Percentiles rank a stretch among this genome's conserved stretches.
phyloP scores from a whole-genome alignment of 495 filamentous ascomycete genomes.

The Pyrenula aspistea region DNA sequence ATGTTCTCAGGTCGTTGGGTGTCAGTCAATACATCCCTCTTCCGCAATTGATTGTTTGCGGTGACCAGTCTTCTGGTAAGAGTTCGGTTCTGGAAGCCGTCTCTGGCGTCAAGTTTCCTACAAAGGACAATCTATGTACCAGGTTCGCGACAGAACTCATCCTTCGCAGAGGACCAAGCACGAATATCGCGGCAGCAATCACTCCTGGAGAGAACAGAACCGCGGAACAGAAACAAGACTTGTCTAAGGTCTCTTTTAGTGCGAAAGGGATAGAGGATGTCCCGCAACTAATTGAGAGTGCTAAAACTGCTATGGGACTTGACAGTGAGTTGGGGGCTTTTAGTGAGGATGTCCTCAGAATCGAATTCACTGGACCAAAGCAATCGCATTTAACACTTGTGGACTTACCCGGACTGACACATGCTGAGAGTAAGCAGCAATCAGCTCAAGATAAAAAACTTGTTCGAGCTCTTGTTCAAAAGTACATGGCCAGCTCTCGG shows the following conservation, averaged over 20 bases:
- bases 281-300: conserved; percentile 31
- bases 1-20: conserved; percentile 41
- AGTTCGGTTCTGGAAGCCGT: conserved; percentile 58
- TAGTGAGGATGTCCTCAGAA: conserved; percentile 33
- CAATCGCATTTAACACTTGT: conserved; percentile 42
- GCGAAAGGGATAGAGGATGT: conserved; percentile 23
- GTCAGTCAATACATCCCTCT: conserved; percentile 43
- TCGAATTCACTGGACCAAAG: conserved; percentile 40
- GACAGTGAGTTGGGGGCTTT: conserved; percentile 22
- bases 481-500: conserved; percentile 37
- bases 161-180: conserved; percentile 27
- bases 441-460: conserved; percentile 29
- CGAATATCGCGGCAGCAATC: conserved; percentile 23
- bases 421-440: conserved; percentile 33
- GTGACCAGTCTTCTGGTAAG: conserved; percentile 51
- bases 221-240: conserved; percentile 10
- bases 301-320: conserved; percentile 41
- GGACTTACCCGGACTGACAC: conserved; percentile 42
- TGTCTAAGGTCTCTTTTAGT: conserved; percentile 22
- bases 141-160: conserved; percentile 47
- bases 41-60: conserved; percentile 55
- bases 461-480: conserved; percentile 30
- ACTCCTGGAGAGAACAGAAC: conserved; percentile 17
- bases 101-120: conserved; percentile 48
- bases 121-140: conserved; percentile 38